Conservation (phyloP, 805 yeast genomes). For the Zygotorulaspora danielsina region DNA sequence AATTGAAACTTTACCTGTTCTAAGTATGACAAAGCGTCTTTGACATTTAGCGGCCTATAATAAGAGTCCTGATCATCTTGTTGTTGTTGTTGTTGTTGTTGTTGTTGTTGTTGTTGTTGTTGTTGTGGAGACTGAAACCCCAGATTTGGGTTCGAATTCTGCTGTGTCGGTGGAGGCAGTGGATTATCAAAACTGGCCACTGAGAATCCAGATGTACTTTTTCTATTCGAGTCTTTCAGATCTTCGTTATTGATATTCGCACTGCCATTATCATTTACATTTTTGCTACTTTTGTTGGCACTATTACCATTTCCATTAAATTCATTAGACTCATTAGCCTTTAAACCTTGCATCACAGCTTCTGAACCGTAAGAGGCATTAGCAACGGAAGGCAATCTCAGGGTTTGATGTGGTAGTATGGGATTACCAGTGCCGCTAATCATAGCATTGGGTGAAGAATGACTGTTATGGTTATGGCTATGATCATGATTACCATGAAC, state of each 20-base stretch:
- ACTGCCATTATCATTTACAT: background rate
- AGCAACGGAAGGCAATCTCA: constrained; percentile 13
- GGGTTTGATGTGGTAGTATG: constrained; percentile 12
- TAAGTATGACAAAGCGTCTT: constrained; percentile 90
- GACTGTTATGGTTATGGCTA: constrained; percentile 2
- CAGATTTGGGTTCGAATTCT: constrained; percentile 6
- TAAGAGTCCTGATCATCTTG: constrained; percentile 23
- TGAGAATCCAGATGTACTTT: constrained; percentile 23
- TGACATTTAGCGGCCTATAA: constrained; percentile 84
- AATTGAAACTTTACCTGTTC: constrained; percentile 95
- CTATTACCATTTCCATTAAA: constrained; percentile 19
- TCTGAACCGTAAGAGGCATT: constrained; percentile 10
- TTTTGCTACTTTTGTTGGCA: constrained; percentile 10
- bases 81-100: constrained; percentile 13
- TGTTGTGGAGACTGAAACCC: constrained; percentile 10
- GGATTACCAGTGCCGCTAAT: constrained; percentile 4
- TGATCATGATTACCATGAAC: background rate
- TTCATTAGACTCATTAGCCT: constrained; percentile 2
- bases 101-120: constrained; percentile 21
- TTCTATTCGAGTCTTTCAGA: constrained; percentile 13
- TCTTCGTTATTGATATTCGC: background rate
- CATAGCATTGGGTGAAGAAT: constrained; percentile 2
- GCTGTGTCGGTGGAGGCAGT: constrained; percentile 19
- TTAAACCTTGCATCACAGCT: constrained; percentile 7
- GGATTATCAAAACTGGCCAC: constrained; percentile 34